These are phyloP conservation scores for Termitomyces sp. DNA, from an alignment of 768 basidiomycete genomes.

Conservation along the genomic window DNA sequence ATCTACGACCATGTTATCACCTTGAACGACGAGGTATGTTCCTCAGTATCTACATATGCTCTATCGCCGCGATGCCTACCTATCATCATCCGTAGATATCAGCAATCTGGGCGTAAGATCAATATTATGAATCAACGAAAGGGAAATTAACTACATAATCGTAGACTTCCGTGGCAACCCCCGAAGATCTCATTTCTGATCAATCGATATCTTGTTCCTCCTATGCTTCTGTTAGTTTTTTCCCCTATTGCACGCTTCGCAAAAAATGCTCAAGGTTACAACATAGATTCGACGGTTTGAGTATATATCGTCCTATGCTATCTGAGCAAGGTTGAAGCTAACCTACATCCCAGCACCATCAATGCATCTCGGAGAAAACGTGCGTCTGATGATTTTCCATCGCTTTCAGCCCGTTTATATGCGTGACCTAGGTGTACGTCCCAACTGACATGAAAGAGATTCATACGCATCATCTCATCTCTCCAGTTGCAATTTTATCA, in stretches of 20 bases:
- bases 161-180: neutral
- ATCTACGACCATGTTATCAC: conserved; percentile 1
- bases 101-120: neutral
- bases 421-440: neutral
- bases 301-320: neutral
- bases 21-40: neutral
- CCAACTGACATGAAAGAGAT: neutral
- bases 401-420: neutral
- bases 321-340: neutral
- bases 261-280: neutral
- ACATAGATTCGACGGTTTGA: neutral
- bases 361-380: neutral
- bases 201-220: conserved; percentile 1
- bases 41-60: neutral
- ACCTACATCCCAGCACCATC: neutral
- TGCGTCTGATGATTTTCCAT: neutral
- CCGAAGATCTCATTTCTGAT: conserved; percentile 1
- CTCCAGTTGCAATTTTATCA: neutral
- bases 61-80: neutral
- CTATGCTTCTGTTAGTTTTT: neutral
- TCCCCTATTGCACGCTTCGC: neutral
- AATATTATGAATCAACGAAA: neutral
- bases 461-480: neutral
- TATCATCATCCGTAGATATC: neutral
- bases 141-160: neutral